phyloP scores from a whole-genome alignment of 208 protist species.

The Blastocrithidia nonstop region DNA sequence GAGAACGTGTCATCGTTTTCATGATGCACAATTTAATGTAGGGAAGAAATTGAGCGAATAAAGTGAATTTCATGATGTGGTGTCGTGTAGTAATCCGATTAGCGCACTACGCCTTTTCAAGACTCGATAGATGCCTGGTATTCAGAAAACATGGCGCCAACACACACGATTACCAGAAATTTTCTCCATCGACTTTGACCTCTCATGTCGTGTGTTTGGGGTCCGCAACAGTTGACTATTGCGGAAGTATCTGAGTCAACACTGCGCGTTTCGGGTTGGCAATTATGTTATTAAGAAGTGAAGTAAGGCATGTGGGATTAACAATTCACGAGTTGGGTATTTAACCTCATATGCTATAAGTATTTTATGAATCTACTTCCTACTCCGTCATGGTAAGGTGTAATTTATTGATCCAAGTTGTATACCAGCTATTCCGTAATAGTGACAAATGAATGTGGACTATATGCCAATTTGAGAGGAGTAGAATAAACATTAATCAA shows the following conservation, averaged over 20 bases:
- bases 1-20: too few species aligned
- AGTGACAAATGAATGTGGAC: conserved; percentile 7
- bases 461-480: conserved; percentile 39
- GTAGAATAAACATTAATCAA: neutral
- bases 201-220: conserved; percentile 44
- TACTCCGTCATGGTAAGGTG: conserved; percentile 16
- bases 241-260: conserved; percentile 38
- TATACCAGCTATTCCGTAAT: conserved; percentile 9
- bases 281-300: conserved; percentile 61
- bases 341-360: conserved; percentile 66
- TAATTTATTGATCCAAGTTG: conserved; percentile 25
- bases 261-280: conserved; percentile 33
- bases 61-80: too few species aligned
- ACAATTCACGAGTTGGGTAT: conserved; percentile 54
- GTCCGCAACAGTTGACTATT: conserved; percentile 77
- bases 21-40: too few species aligned
- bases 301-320: conserved; percentile 59
- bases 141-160: conserved; percentile 19
- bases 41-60: too few species aligned
- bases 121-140: conserved; percentile 3
- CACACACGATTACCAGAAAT: conserved; percentile 26
- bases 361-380: conserved; percentile 63
- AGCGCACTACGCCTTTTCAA: conserved; percentile 26
- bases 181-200: conserved; percentile 65
- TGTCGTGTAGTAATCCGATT: too few species aligned